Conservation (phyloP, 441 rosid genomes). For the Brassica balearica region DNA sequence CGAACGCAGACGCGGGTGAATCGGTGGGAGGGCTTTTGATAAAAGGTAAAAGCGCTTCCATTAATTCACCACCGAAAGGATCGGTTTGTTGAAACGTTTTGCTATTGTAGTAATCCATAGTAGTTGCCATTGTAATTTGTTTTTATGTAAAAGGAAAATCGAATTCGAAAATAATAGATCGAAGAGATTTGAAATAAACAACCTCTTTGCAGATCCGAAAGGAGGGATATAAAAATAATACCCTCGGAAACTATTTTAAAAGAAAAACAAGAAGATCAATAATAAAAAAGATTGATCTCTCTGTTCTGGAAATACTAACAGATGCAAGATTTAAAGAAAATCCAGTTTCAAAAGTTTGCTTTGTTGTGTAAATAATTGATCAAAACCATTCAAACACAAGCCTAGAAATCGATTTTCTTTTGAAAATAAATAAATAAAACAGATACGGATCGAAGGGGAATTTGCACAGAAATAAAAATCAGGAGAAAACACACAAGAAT, state of each 20-base stretch:
- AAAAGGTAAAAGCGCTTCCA: conserved; percentile 78
- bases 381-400: conserved; percentile 23
- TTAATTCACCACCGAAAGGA: conserved; percentile 58
- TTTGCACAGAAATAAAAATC: neutral
- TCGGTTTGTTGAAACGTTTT: conserved; percentile 27
- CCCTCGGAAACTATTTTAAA: conserved; percentile 11
- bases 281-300: conserved; percentile 18
- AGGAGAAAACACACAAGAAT: neutral
- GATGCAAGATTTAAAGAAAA: neutral
- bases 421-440: neutral
- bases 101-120: conserved; percentile 53
- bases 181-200: conserved; percentile 34
- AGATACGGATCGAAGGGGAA: neutral
- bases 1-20: conserved; percentile 40
- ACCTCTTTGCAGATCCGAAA: conserved; percentile 24
- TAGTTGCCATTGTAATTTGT: conserved; percentile 43
- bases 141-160: neutral
- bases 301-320: neutral
- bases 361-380: neutral
- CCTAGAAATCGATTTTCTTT: neutral
- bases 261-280: neutral
- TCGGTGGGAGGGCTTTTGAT: conserved; percentile 60
- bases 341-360: conserved; percentile 13
- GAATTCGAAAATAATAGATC: neutral
- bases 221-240: conserved; percentile 28